These are phyloP conservation scores for Russula virescens DNA, from an alignment of 768 basidiomycete species.

Conservation along the genomic window DNA sequence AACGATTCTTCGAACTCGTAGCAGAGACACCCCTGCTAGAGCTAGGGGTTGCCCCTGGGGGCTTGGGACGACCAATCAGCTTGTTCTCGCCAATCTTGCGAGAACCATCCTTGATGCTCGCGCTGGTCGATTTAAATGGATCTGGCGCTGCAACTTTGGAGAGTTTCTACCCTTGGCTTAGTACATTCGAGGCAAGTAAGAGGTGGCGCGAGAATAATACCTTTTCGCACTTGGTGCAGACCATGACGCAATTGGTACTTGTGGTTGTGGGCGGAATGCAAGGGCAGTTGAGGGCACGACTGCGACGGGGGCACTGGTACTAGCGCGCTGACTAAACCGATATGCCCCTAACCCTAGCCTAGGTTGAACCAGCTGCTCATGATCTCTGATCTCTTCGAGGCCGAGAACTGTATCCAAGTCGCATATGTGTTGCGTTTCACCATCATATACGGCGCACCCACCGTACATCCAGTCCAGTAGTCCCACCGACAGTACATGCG, in stretches of 20 bases:
- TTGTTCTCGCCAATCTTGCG: slow-evolving; percentile 85
- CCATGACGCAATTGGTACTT: slow-evolving; percentile 45
- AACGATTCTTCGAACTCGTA: slow-evolving; percentile 68
- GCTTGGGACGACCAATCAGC: slow-evolving; percentile 53
- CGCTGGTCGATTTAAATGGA: slow-evolving; percentile 70
- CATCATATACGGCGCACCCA: too few species aligned
- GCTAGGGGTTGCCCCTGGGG: slow-evolving; percentile 21
- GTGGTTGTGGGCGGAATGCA: background rate
- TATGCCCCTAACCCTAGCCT: background rate
- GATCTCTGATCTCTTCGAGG: too few species aligned
- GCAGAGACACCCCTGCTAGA: slow-evolving; percentile 18
- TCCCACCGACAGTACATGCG: too few species aligned
- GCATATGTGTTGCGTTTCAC: too few species aligned
- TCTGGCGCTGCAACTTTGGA: slow-evolving; percentile 88
- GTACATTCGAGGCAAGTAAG: slow-evolving; percentile 24
- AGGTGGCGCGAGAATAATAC: slow-evolving; percentile 30
- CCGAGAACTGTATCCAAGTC: too few species aligned
- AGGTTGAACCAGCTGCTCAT: too few species aligned
- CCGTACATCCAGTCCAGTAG: too few species aligned
- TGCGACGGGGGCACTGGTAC: background rate
- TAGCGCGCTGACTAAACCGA: background rate
- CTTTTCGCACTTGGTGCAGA: slow-evolving; percentile 83
- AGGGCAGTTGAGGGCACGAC: background rate
- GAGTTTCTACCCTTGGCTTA: slow-evolving; percentile 57
- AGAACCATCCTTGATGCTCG: slow-evolving; percentile 71